These are phyloP conservation scores for Stemphylium lycopersici DNA, from an alignment of 2,329 filamentous ascomycete species.

Conservation along the genomic window DNA sequence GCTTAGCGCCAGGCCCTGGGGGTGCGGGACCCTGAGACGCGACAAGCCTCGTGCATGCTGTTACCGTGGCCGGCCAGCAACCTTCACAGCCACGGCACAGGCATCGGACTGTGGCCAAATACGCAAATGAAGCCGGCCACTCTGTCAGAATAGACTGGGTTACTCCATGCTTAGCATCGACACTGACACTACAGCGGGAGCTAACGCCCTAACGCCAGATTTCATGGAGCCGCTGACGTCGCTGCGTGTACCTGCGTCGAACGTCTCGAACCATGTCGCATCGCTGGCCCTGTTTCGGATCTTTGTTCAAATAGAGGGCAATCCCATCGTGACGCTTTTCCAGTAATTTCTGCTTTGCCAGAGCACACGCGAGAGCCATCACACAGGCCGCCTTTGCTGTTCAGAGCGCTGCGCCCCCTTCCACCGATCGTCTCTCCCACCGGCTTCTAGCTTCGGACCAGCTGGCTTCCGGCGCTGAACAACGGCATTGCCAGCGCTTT, in stretches of 20 bases:
- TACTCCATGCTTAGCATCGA: conserved; percentile 3
- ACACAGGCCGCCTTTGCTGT: conserved; percentile 10
- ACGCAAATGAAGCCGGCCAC: background rate
- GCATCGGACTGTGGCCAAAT: background rate
- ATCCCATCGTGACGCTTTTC: background rate
- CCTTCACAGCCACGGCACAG: background rate
- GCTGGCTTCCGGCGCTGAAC: conserved; percentile 23
- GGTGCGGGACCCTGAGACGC: conserved; percentile 27
- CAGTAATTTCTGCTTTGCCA: background rate
- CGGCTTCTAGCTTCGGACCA: conserved; percentile 27
- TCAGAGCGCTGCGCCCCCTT: conserved; percentile 15
- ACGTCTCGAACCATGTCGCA: conserved; percentile 19
- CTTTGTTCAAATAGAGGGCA: conserved; percentile 3
- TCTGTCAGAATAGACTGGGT: background rate
- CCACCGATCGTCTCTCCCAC: conserved; percentile 4
- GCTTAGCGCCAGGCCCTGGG: conserved; percentile 17
- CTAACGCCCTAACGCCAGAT: conserved; percentile 19
- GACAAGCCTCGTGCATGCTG: conserved; percentile 18
- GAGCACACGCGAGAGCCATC: background rate
- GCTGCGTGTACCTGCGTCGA: conserved; percentile 25
- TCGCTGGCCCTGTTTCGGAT: conserved; percentile 17
- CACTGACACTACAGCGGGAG: conserved; percentile 12
- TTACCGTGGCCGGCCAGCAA: conserved; percentile 3
- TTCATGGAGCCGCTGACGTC: conserved; percentile 36
- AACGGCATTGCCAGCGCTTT: background rate